These are phyloP conservation scores for Phytopythium chamaehyphon DNA, from an alignment of 352 stramenopile species.

Conservation along the genomic window DNA sequence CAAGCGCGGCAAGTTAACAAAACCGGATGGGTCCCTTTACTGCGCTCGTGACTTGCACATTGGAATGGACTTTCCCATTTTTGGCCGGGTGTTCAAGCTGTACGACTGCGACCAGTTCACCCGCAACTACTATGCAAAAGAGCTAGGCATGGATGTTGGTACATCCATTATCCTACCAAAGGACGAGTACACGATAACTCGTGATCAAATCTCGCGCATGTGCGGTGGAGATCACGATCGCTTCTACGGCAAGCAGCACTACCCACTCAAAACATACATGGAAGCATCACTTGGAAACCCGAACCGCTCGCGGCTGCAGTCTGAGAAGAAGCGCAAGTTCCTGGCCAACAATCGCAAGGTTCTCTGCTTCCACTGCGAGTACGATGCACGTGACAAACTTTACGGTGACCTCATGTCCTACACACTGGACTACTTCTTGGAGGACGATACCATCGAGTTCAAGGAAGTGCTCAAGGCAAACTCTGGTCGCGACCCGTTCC, in stretches of 20 bases:
- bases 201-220: slow-evolving; percentile 71
- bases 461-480: slow-evolving; percentile 79
- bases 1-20: slow-evolving; percentile 64
- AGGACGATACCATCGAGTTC: slow-evolving; percentile 89
- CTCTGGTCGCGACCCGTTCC: slow-evolving; percentile 78
- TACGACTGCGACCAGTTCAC: slow-evolving; percentile 79
- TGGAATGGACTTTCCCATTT: slow-evolving; percentile 69
- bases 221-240: slow-evolving; percentile 63
- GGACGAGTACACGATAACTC: slow-evolving; percentile 79
- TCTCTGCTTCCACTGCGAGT: slow-evolving; percentile 83
- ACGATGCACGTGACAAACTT: slow-evolving; percentile 74
- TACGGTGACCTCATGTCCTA: slow-evolving; percentile 82
- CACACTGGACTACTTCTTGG: slow-evolving; percentile 82
- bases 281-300: slow-evolving; percentile 77
- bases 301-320: slow-evolving; percentile 55
- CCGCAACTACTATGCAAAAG: slow-evolving; percentile 46
- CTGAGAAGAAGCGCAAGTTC: slow-evolving; percentile 84
- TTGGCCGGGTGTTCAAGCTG: slow-evolving; percentile 72
- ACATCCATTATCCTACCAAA: slow-evolving; percentile 58
- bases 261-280: slow-evolving; percentile 84
- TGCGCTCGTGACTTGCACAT: slow-evolving; percentile 48
- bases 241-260: slow-evolving; percentile 74
- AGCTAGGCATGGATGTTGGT: slow-evolving; percentile 35
- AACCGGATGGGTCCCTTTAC: slow-evolving; percentile 52
- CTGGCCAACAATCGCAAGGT: slow-evolving; percentile 85